Evolutionary conservation across 2,329 filamentous ascomycete genomes (phyloP).

Genomic region (Epichloe sylvatica): DNA sequence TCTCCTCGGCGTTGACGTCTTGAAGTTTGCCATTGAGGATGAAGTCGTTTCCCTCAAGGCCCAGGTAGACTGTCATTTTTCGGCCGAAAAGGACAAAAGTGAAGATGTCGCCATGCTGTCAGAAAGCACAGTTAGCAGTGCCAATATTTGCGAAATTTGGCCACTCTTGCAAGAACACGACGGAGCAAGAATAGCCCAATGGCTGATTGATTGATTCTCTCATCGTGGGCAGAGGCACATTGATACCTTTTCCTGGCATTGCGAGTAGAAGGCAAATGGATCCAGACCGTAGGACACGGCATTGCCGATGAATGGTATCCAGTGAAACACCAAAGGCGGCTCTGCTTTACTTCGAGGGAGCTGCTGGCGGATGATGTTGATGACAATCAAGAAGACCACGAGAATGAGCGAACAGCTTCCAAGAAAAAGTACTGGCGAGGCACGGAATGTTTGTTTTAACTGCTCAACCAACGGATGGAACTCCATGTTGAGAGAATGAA

Average conservation of each 20-base stretch:
- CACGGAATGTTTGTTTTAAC: no score
- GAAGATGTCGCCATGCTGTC: conserved; percentile 73
- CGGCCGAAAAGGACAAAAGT: conserved; percentile 83
- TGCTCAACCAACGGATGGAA: no score
- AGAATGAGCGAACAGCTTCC: no score
- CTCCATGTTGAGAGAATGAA: no score
- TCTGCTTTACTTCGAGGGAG: conserved; percentile 24
- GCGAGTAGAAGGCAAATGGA: conserved; percentile 74
- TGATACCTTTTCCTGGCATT: conserved; percentile 58
- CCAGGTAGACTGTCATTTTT: conserved; percentile 76
- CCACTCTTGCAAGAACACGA: not conserved
- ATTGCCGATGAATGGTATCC: conserved; percentile 73
- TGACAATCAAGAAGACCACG: no score
- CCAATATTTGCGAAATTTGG: not conserved
- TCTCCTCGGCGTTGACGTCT: conserved; percentile 81
- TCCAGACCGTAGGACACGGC: conserved; percentile 93
- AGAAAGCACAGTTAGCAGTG: not conserved
- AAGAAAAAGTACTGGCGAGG: no score
- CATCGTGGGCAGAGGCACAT: conserved; percentile 8
- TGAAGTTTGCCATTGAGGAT: conserved; percentile 83
- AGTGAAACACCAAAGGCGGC: conserved; percentile 69
- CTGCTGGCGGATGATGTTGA: no score
- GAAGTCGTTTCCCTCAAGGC: conserved; percentile 75
- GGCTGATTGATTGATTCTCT: not conserved
- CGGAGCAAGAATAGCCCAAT: not conserved